Evolutionary conservation across 768 basidiomycete genomes (phyloP).

Genomic region (Kockovaella imperatae): DNA sequence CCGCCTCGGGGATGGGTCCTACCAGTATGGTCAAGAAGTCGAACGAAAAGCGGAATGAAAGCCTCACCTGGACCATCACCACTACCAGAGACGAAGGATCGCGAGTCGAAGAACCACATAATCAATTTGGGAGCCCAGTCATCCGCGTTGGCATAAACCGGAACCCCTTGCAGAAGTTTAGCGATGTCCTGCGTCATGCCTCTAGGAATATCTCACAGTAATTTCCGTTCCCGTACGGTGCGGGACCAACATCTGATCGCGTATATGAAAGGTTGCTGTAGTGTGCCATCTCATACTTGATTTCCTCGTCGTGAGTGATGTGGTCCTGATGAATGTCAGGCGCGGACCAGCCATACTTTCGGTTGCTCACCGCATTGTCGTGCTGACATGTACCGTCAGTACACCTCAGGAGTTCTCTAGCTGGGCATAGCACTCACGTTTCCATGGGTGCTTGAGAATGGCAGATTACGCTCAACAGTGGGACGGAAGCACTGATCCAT

Average conservation of each 20-base stretch:
- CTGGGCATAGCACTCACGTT: constrained; percentile 46
- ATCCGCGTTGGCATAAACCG: constrained; percentile 47
- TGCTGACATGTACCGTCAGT: not conserved
- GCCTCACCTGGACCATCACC: constrained; percentile 24
- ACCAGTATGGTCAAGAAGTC: not conserved
- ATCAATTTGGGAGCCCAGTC: constrained; percentile 51
- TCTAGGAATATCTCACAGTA: too few species aligned
- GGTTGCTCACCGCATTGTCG: constrained; percentile 63
- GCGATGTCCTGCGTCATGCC: too few species aligned
- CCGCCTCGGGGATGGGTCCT: constrained; percentile 38
- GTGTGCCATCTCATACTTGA: constrained; percentile 53
- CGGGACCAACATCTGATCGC: constrained; percentile 16
- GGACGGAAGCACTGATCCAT: constrained; percentile 61
- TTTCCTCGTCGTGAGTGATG: constrained; percentile 63
- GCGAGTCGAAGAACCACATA: constrained; percentile 73
- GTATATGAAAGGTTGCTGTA: constrained; percentile 15
- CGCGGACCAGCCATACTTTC: constrained; percentile 40
- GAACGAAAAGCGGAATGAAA: not conserved
- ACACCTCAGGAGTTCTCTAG: not conserved
- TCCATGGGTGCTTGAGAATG: constrained; percentile 64
- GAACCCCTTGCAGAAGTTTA: constrained; percentile 54
- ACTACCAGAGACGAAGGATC: constrained; percentile 33
- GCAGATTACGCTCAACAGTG: constrained; percentile 53
- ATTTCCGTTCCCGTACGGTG: constrained; percentile 50
- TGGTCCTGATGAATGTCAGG: constrained; percentile 43